A percentile compares a stretch with the other conserved stretches of the same genome.
Conservation (phyloP, 2,329 filamentous ascomycete species). For the Aspergillus sp. region DNA sequence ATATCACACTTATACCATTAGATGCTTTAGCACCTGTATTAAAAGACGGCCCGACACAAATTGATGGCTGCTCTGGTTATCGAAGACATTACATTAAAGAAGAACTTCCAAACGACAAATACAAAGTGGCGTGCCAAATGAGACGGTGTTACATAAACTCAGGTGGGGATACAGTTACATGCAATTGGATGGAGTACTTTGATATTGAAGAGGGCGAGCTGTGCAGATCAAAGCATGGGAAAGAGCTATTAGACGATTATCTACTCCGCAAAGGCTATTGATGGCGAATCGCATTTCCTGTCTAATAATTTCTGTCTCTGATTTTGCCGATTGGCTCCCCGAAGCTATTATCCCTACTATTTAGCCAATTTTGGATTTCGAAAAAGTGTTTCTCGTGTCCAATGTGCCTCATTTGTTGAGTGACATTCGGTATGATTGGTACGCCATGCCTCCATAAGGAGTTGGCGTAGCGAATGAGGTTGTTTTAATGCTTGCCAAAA, state of each 20-base stretch:
- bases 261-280: not conserved
- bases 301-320: not conserved
- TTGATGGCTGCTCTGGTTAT: not conserved
- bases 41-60: not conserved
- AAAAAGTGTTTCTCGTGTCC: not conserved
- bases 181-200: not conserved
- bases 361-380: too few relatives aligned
- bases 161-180: not conserved
- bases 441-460: too few relatives aligned
- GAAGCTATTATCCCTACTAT: too few relatives aligned
- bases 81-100: not conserved
- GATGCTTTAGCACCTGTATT: not conserved
- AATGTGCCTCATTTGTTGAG: not conserved
- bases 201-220: not conserved
- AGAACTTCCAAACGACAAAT: not conserved
- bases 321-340: too few relatives aligned
- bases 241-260: not conserved
- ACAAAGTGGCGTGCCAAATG: not conserved
- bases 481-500: too few relatives aligned
- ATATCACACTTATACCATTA: not conserved
- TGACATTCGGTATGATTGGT: not conserved
- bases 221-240: not conserved
- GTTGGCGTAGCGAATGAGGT: too few relatives aligned
- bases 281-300: not conserved
- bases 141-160: not conserved